Conservation (phyloP, 140 eudicot genomes). For the Erigeron philadelphicus region DNA sequence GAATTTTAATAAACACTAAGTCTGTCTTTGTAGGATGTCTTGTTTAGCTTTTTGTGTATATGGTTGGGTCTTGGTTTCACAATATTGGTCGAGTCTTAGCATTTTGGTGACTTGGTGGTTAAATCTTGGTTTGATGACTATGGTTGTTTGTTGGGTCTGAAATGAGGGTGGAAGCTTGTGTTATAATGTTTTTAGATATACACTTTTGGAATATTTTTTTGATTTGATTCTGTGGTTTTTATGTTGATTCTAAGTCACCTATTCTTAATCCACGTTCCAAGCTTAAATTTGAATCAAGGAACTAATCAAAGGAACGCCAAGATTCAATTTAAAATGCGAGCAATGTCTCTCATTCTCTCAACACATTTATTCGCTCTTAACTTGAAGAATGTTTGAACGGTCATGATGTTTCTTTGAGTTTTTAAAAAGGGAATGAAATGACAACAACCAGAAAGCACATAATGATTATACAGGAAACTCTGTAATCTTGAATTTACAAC, state of each 20-base stretch:
- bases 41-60: too few relatives aligned
- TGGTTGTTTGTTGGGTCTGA: too few relatives aligned
- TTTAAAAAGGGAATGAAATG: neutral
- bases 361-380: neutral
- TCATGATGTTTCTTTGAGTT: conserved; percentile 12
- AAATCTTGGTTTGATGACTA: neutral
- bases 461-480: neutral
- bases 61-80: neutral
- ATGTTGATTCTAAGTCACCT: neutral
- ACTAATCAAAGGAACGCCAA: neutral
- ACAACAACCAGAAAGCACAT: neutral
- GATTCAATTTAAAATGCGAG: neutral
- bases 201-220: neutral
- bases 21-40: too few relatives aligned
- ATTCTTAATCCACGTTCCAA: neutral
- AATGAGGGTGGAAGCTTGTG: too few relatives aligned
- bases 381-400: neutral
- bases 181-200: too few relatives aligned
- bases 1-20: too few relatives aligned
- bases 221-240: neutral
- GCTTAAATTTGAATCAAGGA: neutral
- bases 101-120: neutral
- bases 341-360: neutral
- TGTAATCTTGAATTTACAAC: neutral
- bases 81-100: neutral